These are phyloP conservation scores for Cladorrhinum samala DNA, from an alignment of 495 filamentous ascomycete genomes.

Conservation along the genomic window DNA sequence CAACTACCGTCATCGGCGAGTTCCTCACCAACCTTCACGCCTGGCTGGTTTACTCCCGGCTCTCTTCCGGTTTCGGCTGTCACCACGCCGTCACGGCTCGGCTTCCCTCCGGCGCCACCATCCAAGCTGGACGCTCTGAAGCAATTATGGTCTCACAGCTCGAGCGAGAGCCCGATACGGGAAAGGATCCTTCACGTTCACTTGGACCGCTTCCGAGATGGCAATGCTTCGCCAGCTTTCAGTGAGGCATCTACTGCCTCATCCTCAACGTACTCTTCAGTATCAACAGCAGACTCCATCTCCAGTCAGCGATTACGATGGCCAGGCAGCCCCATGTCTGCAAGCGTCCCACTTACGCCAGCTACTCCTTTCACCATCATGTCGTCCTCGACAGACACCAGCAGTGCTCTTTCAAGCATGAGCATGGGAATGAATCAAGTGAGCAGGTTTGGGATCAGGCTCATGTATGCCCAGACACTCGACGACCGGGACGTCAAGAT, in stretches of 20 bases:
- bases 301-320: slow-evolving; percentile 17
- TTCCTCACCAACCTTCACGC: slow-evolving; percentile 15
- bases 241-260: slow-evolving; percentile 22
- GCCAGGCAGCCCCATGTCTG: slow-evolving; percentile 17
- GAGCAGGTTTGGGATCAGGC: slow-evolving; percentile 33
- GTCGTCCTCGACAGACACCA: slow-evolving; percentile 24
- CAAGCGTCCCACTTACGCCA: slow-evolving; percentile 39
- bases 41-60: slow-evolving; percentile 2
- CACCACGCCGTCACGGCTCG: slow-evolving; percentile 21
- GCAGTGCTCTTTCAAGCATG: slow-evolving; percentile 11
- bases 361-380: slow-evolving; percentile 35
- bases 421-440: too few relatives aligned
- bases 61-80: slow-evolving; percentile 25
- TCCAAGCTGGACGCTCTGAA: slow-evolving; percentile 30
- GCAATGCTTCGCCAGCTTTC: slow-evolving; percentile 24
- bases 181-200: slow-evolving; percentile 24
- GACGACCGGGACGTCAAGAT: slow-evolving; percentile 33
- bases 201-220: slow-evolving; percentile 21
- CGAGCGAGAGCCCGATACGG: slow-evolving; percentile 13
- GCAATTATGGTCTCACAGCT: slow-evolving; percentile 32
- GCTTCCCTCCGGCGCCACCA: slow-evolving; percentile 21
- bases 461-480: slow-evolving; percentile 30
- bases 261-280: slow-evolving; percentile 11
- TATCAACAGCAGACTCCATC: slow-evolving; percentile 9
- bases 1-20: slow-evolving; percentile 34